Base-by-base conservation (phyloP, 352 stramenopile genomes). In the Pythium volutum region DNA sequence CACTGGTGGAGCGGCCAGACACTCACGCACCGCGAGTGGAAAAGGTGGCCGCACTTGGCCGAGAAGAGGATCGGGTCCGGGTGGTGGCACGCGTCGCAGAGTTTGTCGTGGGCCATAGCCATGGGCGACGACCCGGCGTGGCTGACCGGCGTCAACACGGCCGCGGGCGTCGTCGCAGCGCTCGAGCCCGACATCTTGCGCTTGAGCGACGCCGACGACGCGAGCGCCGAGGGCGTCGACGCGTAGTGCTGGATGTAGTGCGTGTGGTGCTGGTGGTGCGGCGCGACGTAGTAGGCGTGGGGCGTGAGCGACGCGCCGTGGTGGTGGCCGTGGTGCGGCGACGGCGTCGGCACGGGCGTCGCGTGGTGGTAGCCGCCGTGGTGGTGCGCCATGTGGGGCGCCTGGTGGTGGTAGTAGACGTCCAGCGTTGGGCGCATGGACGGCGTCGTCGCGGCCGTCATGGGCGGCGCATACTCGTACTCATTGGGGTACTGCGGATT, bases 21-120 rank as follows among this genome's bases (percentile, higher is more conserved):
- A 71, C 89, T 79, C 25, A 90, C 81, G 42, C 85, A 95, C 26
- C 85, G 81, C 62, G 85, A 93, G 76, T 95, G 85, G 59, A 95
- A 95, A n/a, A 75, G 73, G 57, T 95, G 85, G 47, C 82, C 81
- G 56, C 85, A 95, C n/a, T 70, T 69, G 33, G 81, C 57, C 45
- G 78, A 71, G 65, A 81, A 84, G 38, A 95, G 70, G 51, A 95
- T 75, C 66, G 85, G 82, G 64, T 94, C 84, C 4, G 79, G 76
- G 67, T 91, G 80, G 50, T 89, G 79, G 70, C 84, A 94, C 43
- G 90, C 48, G 64, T 94, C 81, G 57, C 84, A 94, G 36, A 85
- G 64, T 58, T 73, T 76, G 48, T 77, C 73, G 20, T 75, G 65
- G 10, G 55, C 39, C 27, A 67, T 55, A 43, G 59, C 54, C 14